Evolutionary conservation across 2,329 filamentous ascomycete species (phyloP), one percentile per base, ranked within the genome.

Genomic region (Meredithiella fracta): DNA sequence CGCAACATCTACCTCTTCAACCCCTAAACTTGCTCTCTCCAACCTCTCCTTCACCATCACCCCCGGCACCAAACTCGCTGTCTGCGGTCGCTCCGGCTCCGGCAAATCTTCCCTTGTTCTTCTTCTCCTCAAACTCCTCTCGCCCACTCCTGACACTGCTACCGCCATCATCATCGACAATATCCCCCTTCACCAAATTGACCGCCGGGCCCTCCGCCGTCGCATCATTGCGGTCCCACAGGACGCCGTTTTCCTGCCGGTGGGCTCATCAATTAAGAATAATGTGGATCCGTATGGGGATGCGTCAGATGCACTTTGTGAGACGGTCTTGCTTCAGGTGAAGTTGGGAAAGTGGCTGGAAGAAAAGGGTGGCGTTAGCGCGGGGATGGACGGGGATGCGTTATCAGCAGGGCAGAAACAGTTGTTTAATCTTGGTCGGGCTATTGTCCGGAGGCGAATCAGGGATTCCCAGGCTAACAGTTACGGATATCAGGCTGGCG

Each of bases 341-440:
- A 63, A 63, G 0, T 62, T 73, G 0, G 66, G 64, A 29, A 42
- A 53, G 0, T 65, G 69, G 9, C 61, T 71, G 0, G 50, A 62
- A 11, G 49, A 50, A 11, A 34, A 53, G 2, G 63, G 65, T 3
- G 69, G 69, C 0, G 59, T 72, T 0, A 59, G 62, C 2, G 63
- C 63, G 0, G 60, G 58, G 1, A 70, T 82, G 60, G 68, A 69
- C n/a, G 66, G 71, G 1, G 69, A 75, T 5, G 67, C 70, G 53
- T 67, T 81, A 4, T 75, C 72, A 3, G 72, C 75, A 34, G 82
- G 82, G 0, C 80, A 85, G 64, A 73, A 73, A 47, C 81, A 85
- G 62, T 69, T 85, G 0, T 81, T 85, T 61, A 79, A 74, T 60
- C 70, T 85, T 1, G 80, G 76, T 0, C 67, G 80, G 0, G 80